Evolutionary conservation across 1,284 basidiomycete species (phyloP).

Genomic region (Ustilago lituana): DNA sequence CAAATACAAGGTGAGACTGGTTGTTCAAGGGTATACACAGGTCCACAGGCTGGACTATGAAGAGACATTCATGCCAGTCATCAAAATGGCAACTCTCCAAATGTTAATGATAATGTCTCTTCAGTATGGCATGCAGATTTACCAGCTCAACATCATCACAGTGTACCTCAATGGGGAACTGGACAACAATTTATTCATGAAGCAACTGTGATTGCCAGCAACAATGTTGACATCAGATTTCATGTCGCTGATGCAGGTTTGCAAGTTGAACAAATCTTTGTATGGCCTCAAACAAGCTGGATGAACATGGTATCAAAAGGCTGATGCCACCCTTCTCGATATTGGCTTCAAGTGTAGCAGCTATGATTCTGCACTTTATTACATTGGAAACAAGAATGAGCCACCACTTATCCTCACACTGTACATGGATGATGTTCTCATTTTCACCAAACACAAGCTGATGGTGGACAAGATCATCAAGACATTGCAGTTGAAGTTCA

Average conservation of each 20-base stretch:
- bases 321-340: neutral
- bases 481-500: too few species aligned
- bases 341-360: too few species aligned
- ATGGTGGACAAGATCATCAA: neutral
- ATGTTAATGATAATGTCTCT: neutral
- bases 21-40: neutral
- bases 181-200: neutral
- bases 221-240: neutral
- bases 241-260: too few species aligned
- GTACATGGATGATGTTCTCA: neutral
- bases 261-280: neutral
- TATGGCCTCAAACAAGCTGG: constrained; percentile 6
- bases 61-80: neutral
- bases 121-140: neutral
- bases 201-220: neutral
- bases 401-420: neutral
- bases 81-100: neutral
- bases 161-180: neutral
- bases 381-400: too few species aligned
- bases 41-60: neutral
- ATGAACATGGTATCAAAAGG: neutral
- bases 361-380: too few species aligned
- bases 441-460: neutral
- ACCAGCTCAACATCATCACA: neutral
- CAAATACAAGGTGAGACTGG: constrained; percentile 2